Conservation (phyloP, 208 protist genomes). For the Trypanosoma theileri region DNA sequence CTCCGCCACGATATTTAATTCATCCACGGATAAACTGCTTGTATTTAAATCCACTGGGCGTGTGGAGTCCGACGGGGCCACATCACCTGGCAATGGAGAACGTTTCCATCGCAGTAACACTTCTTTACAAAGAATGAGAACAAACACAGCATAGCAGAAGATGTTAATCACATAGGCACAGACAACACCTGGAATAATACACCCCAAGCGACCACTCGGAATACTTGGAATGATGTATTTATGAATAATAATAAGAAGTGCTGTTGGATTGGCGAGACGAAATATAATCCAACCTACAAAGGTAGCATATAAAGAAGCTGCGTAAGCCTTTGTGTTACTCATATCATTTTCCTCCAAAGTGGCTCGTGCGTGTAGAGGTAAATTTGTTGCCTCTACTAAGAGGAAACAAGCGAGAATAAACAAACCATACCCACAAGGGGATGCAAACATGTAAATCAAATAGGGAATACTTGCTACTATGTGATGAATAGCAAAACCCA, state of each 20-base stretch:
- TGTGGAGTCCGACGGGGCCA: constrained; percentile 8
- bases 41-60: neutral
- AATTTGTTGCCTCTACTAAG: constrained; percentile 58
- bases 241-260: constrained; percentile 34
- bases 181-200: constrained; percentile 34
- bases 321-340: constrained; percentile 20
- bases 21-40: neutral
- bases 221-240: constrained; percentile 31
- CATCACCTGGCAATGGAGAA: constrained; percentile 4
- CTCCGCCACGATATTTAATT: constrained; percentile 14
- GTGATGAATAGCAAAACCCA: constrained; percentile 41
- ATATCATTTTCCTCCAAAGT: constrained; percentile 41
- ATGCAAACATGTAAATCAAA: constrained; percentile 41
- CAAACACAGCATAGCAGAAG: constrained; percentile 49
- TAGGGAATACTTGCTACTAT: constrained; percentile 46
- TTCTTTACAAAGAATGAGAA: constrained; percentile 33
- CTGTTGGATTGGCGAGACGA: constrained; percentile 38
- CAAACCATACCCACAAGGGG: constrained; percentile 35
- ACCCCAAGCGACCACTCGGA: constrained; percentile 13
- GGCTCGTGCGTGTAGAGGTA: constrained; percentile 34
- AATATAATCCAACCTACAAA: constrained; percentile 44
- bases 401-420: constrained; percentile 48
- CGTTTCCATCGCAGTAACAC: constrained; percentile 23
- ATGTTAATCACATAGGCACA: constrained; percentile 45
- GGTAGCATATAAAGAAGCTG: constrained; percentile 32